Evolutionary conservation across 495 filamentous ascomycete genomes (phyloP), one percentile per base, ranked within the genome.

Genomic region (Aspergillus panamensis): DNA sequence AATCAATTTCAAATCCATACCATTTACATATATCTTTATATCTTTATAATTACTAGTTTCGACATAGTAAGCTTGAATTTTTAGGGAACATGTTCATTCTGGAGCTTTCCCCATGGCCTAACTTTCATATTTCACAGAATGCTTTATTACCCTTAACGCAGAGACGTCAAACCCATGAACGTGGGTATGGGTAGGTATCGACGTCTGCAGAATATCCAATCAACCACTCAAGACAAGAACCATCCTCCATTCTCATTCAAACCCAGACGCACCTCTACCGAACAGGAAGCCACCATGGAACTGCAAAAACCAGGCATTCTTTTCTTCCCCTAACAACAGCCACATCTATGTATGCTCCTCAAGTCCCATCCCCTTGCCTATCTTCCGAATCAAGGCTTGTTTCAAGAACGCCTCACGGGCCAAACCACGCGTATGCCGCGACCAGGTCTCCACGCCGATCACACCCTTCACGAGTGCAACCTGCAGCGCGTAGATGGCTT

Each of bases 381-480:
- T 96, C 81, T 97, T 98, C 66, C 84, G 86, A 62, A 89, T 88
- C 45, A 97, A 71, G 3, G 90, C 92, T 70, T 92, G 91, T 75
- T 95, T 93, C 65, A 95, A 67, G 67, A 92, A 96, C 72, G 89
- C 90, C 75, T 98, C 94, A 52, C 94, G 77, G 3, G 91, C 92
- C 31, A 97, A 73, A 52, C 81, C 85, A 51, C 94, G 80, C 33
- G 90, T 95, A 79, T 89, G 86, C 69, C 85, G 67, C 10, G 92
- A 87, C 82, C 96, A 97, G 0, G 87, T 86, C 40, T 86, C 84
- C n/a, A 89, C 83, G 3, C 83, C 80, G 32, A 97, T 85, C 53
- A 91, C 80, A 6, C 93, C 94, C 44, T 82, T 78, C 69, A 95
- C 92, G 37, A 97, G 77, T 12, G 88, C 94, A 43, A 85, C 78